These are phyloP conservation scores for Davidsoniella virescens DNA, from an alignment of 2,329 filamentous ascomycete genomes.

Conservation along the genomic window DNA sequence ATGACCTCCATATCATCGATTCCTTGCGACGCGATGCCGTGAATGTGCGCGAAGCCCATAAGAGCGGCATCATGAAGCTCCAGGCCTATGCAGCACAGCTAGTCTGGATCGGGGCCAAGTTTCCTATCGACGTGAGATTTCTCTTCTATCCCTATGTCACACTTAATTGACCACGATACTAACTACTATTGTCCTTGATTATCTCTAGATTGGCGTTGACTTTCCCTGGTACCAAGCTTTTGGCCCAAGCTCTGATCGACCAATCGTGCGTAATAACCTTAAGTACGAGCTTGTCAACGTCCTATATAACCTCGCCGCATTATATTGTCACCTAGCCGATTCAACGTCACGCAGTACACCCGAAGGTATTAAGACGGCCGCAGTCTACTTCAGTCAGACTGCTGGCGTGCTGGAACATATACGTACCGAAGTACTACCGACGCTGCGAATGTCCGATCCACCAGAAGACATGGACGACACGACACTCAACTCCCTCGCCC, in stretches of 20 bases:
- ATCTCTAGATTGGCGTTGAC: conserved; percentile 64
- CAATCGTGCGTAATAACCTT: conserved; percentile 48
- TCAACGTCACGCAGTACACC: conserved; percentile 59
- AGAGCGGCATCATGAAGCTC: conserved; percentile 74
- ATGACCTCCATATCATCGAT: conserved; percentile 75
- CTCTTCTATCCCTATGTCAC: neutral
- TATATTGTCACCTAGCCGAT: conserved; percentile 85
- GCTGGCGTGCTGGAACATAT: conserved; percentile 74
- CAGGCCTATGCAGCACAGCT: conserved; percentile 83
- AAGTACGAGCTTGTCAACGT: conserved; percentile 82
- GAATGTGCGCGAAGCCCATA: conserved; percentile 73
- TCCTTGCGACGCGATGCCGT: conserved; percentile 70
- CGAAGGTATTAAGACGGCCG: conserved; percentile 74
- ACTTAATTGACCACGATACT: no score
- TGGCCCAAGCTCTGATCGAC: conserved; percentile 71
- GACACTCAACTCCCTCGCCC: conserved; percentile 67
- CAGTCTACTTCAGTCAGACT: conserved; percentile 75
- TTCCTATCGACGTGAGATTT: conserved; percentile 67
- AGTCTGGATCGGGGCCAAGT: conserved; percentile 86
- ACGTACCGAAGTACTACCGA: conserved; percentile 59
- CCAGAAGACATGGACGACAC: conserved; percentile 91
- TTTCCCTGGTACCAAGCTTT: conserved; percentile 93
- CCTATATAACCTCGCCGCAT: conserved; percentile 79
- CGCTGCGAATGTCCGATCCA: conserved; percentile 62
- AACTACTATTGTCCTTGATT: neutral